Evolutionary conservation across 202 grass and related monocot species (phyloP).

Genomic region (Elaeis oleifera): DNA sequence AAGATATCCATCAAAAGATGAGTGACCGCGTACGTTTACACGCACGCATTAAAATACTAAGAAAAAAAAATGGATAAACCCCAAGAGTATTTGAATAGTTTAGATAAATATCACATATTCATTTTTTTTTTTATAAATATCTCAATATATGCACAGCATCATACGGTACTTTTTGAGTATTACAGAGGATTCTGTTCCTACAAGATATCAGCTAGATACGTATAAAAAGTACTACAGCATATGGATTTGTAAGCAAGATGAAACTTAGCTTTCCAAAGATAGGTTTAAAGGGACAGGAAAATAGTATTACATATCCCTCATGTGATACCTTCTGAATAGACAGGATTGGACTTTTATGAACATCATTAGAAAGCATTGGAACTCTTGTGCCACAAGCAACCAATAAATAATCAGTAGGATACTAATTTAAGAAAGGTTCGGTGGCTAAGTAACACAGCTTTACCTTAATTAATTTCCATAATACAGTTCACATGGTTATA

Average conservation of each 20-base stretch:
- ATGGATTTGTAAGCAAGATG: slow-evolving; percentile 16
- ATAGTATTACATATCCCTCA: neutral
- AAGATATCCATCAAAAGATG: no score
- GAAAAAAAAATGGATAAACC: no score
- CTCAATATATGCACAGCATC: no score
- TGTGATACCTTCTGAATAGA: slow-evolving; percentile 3
- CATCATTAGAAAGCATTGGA: neutral
- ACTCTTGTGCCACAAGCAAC: slow-evolving; percentile 1
- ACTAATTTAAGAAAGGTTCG: no score
- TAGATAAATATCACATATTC: no score
- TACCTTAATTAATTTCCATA: neutral
- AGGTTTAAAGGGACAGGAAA: neutral
- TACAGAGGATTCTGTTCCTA: no score
- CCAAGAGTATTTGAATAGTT: no score
- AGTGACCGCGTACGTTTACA: no score
- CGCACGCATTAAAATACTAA: no score
- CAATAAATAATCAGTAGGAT: neutral
- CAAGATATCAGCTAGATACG: neutral
- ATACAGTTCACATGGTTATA: neutral
- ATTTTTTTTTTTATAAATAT: no score
- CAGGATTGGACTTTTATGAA: neutral
- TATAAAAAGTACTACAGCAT: slow-evolving; percentile 14
- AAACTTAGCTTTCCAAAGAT: slow-evolving; percentile 7
- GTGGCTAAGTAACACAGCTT: neutral
- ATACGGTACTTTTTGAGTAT: no score